phyloP scores from a whole-genome alignment of 2,329 filamentous ascomycete genomes.

The Elsinoe arachidis region DNA sequence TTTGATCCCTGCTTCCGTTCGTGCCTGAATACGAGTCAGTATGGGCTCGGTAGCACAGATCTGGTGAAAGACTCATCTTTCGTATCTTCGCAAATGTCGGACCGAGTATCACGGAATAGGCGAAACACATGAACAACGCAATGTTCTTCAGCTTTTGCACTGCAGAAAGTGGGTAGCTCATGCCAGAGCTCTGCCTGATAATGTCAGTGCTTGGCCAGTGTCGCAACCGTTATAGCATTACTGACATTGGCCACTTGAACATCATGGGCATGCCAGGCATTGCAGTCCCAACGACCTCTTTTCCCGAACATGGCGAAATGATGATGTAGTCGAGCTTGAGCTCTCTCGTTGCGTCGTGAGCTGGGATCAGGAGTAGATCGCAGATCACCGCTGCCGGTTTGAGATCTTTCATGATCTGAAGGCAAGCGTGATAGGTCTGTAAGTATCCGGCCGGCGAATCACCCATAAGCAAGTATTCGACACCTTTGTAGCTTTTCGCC shows the following conservation, averaged over 20 bases:
- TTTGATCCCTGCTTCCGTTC: not conserved
- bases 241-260: conserved; percentile 2
- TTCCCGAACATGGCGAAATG: conserved; percentile 1
- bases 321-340: conserved; percentile 1
- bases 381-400: conserved; percentile 2
- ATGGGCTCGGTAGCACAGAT: not conserved
- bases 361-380: not conserved
- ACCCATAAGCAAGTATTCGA: conserved; percentile 1
- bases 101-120: not conserved
- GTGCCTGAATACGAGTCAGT: not conserved
- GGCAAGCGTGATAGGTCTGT: not conserved
- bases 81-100: not conserved
- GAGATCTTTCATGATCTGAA: not conserved
- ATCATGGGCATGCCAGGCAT: conserved; percentile 2
- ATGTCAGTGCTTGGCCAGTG: no score
- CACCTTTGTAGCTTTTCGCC: not conserved
- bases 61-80: not conserved
- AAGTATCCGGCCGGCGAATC: not conserved
- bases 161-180: not conserved
- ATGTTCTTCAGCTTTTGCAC: not conserved
- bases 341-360: not conserved
- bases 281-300: not conserved
- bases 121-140: not conserved
- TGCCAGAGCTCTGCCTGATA: conserved; percentile 2
- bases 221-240: not conserved